phyloP scores from a whole-genome alignment of 225 moss, liverwort and hornwort genomes.

The Physcomitrium patens region DNA sequence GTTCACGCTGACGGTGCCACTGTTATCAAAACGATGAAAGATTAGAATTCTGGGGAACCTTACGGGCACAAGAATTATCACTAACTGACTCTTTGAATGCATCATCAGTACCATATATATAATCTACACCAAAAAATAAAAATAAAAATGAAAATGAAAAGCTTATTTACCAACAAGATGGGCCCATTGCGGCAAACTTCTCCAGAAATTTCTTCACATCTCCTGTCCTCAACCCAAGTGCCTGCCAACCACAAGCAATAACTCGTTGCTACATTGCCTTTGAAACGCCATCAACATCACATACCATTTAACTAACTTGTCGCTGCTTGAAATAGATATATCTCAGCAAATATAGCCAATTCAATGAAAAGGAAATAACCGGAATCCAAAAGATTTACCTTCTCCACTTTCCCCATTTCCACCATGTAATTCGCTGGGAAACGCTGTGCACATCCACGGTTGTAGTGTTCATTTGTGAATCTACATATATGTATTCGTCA shows the following conservation, averaged over 20 bases:
- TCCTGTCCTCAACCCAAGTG: conserved; percentile 57
- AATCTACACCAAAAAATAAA: not conserved
- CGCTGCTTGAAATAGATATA: no score
- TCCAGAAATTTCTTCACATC: conserved; percentile 72
- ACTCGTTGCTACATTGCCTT: not conserved
- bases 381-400: conserved; percentile 40
- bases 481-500: not conserved
- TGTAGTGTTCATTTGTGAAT: not conserved
- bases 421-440: conserved; percentile 76
- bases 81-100: not conserved
- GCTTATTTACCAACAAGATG: conserved; percentile 53
- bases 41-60: not conserved
- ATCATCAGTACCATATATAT: no score
- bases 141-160: not conserved
- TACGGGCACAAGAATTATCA: not conserved
- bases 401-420: conserved; percentile 90
- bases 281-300: not conserved
- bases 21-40: conserved; percentile 39
- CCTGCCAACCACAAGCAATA: conserved; percentile 42
- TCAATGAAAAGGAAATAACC: not conserved
- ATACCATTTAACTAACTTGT: no score
- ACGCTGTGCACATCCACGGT: conserved; percentile 48
- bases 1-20: conserved; percentile 78
- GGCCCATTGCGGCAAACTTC: conserved; percentile 82
- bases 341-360: not conserved